Evolutionary conservation across 2,329 filamentous ascomycete species (phyloP).

Genomic region (Plenodomus biglobosus): DNA sequence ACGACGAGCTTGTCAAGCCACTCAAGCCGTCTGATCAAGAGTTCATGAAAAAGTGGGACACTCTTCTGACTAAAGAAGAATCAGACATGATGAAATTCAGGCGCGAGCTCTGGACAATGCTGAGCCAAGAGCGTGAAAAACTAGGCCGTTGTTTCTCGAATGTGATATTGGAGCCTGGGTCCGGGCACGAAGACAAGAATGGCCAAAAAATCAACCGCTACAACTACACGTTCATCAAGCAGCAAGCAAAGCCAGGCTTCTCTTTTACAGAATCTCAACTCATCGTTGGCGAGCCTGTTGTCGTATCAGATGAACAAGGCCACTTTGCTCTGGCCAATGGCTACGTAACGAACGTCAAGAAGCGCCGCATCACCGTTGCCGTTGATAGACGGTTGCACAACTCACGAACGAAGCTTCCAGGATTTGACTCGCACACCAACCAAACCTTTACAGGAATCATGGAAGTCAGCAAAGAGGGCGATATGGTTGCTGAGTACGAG

Average conservation of each 20-base stretch:
- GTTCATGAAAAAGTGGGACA: conserved; percentile 96
- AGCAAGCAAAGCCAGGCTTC: conserved; percentile 61
- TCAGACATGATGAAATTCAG: conserved; percentile 84
- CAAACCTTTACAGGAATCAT: conserved; percentile 91
- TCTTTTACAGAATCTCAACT: conserved; percentile 93
- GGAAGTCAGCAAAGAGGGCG: conserved; percentile 67
- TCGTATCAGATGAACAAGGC: conserved; percentile 92
- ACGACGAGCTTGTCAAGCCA: conserved; percentile 76
- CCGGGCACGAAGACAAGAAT: conserved; percentile 67
- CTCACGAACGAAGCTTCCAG: conserved; percentile 70
- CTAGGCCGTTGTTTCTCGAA: conserved; percentile 87
- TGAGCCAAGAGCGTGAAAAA: conserved; percentile 83
- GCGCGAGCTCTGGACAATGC: conserved; percentile 93
- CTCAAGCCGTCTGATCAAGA: conserved; percentile 72
- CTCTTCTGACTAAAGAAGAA: conserved; percentile 90
- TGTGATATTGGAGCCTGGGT: conserved; percentile 78
- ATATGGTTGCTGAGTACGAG: conserved; percentile 33
- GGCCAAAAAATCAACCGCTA: conserved; percentile 88
- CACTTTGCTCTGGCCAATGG: conserved; percentile 95
- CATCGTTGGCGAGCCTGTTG: conserved; percentile 82
- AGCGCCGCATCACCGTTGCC: conserved; percentile 77
- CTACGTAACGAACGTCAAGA: conserved; percentile 77
- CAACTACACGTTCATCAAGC: conserved; percentile 80
- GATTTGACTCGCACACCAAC: conserved; percentile 75
- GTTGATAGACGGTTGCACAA: conserved; percentile 91